phyloP scores from a whole-genome alignment of 2,329 filamentous ascomycete species.

The Coniella lustricola region DNA sequence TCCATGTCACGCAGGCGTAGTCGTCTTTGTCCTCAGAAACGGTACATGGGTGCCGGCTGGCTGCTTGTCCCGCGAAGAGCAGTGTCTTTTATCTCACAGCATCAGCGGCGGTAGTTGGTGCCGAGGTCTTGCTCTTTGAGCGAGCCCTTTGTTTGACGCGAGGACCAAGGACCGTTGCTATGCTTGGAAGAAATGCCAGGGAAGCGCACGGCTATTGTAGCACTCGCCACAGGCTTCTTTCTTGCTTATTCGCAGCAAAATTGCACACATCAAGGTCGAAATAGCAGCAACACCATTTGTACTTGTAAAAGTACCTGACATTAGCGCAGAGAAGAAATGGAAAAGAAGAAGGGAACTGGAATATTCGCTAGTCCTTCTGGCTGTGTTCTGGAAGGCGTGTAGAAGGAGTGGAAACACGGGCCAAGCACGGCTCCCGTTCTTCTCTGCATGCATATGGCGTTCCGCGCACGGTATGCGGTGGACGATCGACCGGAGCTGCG shows the following conservation, averaged over 20 bases:
- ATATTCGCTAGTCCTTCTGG: slow-evolving; percentile 5
- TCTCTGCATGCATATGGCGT: neutral
- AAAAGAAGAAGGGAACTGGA: neutral
- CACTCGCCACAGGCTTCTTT: too few species aligned
- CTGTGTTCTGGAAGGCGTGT: slow-evolving; percentile 5
- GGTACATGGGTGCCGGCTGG: neutral
- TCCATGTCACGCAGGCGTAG: too few species aligned
- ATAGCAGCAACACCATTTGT: neutral
- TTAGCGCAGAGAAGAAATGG: slow-evolving; percentile 1
- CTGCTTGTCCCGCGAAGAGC: too few species aligned
- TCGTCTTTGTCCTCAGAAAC: neutral
- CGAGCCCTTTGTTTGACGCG: too few species aligned
- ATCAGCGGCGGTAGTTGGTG: too few species aligned
- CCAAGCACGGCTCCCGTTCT: neutral
- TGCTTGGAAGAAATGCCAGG: neutral
- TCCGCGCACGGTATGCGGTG: neutral
- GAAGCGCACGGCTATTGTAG: too few species aligned
- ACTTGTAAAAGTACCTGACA: slow-evolving; percentile 6
- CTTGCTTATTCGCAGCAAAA: neutral
- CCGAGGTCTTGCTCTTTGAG: too few species aligned
- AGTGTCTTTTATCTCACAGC: too few species aligned
- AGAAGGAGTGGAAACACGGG: slow-evolving; percentile 5
- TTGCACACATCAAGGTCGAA: neutral
- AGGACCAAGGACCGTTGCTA: too few species aligned
- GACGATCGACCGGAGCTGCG: neutral